Evolutionary conservation across 495 filamentous ascomycete genomes (phyloP), one percentile per base, ranked within the genome.

Genomic region (Aspergillus cristatus): DNA sequence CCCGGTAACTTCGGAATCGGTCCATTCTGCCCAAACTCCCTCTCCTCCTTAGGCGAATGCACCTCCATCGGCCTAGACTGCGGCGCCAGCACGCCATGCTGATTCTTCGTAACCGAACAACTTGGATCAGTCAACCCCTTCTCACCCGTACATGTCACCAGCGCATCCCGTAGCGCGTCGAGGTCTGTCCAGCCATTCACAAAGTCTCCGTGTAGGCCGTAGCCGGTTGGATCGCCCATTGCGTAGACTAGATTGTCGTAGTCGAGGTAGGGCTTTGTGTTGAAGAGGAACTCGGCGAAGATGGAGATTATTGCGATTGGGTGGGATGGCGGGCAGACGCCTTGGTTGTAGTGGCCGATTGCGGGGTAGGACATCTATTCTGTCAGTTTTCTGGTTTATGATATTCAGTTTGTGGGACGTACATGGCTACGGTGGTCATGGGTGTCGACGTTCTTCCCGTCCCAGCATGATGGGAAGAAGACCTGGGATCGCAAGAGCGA

Each of bases 231-330:
- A 29, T 60, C 51, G 14, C 51, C 54, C 37, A 43, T 55, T 1
- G 51, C 43, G 20, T 51, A 53, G 37, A 53, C 32, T 40, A 39
- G 40, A 14, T 47, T 56, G 11, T 41, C 10, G 15, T 44, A 38
- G 40, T 72, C 57, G 14, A 60, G 55, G 43, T 80, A 77, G 3
- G 54, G 50, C 37, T 71, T 62, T 6, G 77, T 78, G 51, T 78
- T 62, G 61, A 72, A 86, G 52, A 78, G 71, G 24, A 80, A 66
- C 60, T 86, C 83, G 47, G 71, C 76, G 61, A 86, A 85, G 35
- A 86, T 60, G 26, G 79, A 77, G 44, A 77, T 61, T 3, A 79
- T 60, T 14, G 74, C 74, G 3, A 63, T 51, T 0, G 78, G 77
- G 62, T 84, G 84, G 36, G 50, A 46, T 20, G 42, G 11, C 3